These are phyloP conservation scores for Vitis labrusca DNA, from an alignment of 164 flowering plant genomes.

Conservation along the genomic window DNA sequence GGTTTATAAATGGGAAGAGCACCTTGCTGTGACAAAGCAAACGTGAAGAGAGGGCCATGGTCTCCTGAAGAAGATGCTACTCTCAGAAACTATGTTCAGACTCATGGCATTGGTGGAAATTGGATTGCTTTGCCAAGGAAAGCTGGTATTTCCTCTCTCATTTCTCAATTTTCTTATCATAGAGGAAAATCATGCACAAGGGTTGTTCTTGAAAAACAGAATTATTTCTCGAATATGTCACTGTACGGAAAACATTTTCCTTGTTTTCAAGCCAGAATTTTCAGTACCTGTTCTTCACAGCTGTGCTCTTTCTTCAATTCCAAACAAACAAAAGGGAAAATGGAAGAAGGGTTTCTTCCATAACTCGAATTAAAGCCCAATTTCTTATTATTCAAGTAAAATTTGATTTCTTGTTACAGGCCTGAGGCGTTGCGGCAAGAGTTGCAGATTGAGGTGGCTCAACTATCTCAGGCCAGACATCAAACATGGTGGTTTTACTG, in stretches of 20 bases:
- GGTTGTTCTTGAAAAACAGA: background rate
- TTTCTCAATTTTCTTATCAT: background rate
- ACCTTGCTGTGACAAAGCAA: conserved; percentile 46
- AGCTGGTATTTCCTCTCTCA: conserved; percentile 29
- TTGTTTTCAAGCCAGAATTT: too few relatives aligned
- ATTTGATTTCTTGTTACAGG: conserved; percentile 14
- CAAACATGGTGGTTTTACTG: conserved; percentile 34
- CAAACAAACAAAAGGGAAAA: too few relatives aligned
- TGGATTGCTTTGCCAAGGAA: conserved; percentile 44
- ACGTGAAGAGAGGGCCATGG: conserved; percentile 53
- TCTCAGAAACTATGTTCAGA: conserved; percentile 31
- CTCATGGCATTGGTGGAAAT: conserved; percentile 38
- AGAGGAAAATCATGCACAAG: background rate
- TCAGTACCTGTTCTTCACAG: too few relatives aligned
- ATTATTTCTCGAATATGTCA: too few relatives aligned
- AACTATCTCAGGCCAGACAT: conserved; percentile 42
- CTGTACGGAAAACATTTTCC: too few relatives aligned
- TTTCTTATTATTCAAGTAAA: background rate
- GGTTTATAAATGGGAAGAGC: conserved; percentile 33
- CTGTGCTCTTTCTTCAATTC: too few relatives aligned
- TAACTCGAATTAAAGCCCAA: background rate
- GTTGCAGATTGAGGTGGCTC: conserved; percentile 38
- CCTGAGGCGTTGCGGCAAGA: conserved; percentile 35
- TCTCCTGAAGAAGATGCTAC: conserved; percentile 47
- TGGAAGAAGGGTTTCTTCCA: too few relatives aligned